Percentiles rank a stretch among this genome's conserved stretches.
Evolutionary conservation across 768 basidiomycete genomes (phyloP).

Genomic region (Termitomyces sp.): DNA sequence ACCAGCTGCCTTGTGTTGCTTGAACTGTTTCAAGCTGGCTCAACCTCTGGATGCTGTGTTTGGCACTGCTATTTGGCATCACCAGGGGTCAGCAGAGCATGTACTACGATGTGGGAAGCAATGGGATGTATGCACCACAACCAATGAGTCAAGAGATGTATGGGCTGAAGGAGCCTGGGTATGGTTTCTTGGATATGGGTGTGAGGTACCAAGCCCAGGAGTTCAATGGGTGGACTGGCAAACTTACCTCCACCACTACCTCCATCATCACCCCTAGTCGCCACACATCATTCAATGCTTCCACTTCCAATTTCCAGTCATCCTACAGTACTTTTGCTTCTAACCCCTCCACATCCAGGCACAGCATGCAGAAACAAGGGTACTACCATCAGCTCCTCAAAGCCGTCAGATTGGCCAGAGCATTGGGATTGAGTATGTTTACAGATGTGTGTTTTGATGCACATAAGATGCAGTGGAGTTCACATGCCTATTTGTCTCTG

Average conservation of each 20-base stretch:
- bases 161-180: neutral
- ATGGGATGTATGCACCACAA: neutral
- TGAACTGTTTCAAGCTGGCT: no score
- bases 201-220: neutral
- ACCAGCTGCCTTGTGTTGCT: no score
- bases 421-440: neutral
- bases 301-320: no score
- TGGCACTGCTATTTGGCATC: no score
- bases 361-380: no score
- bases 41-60: no score
- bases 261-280: no score
- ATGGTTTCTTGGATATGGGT: neutral
- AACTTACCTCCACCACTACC: no score
- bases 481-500: no score
- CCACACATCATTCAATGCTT: no score
- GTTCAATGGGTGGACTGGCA: neutral
- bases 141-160: neutral
- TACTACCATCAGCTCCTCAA: constrained; percentile 14
- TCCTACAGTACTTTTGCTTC: no score
- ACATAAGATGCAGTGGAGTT: constrained; percentile 12
- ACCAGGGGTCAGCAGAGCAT: neutral
- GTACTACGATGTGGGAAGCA: neutral
- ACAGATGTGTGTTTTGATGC: neutral
- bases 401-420: constrained; percentile 19
- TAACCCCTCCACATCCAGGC: neutral